phyloP scores from a whole-genome alignment of 2,329 filamentous ascomycete species.

The Verticillium isaacii region DNA sequence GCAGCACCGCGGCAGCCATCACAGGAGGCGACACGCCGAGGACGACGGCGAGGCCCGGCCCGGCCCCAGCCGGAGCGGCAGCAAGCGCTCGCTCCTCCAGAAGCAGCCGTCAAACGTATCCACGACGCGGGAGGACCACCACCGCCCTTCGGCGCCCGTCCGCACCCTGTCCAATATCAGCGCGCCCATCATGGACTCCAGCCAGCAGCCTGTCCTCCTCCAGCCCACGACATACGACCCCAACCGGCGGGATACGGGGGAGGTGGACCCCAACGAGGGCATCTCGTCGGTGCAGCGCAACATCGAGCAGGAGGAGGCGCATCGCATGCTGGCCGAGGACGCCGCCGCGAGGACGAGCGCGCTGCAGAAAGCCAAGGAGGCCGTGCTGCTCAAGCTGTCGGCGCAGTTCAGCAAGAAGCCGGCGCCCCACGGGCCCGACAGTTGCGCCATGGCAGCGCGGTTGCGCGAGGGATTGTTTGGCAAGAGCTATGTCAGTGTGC shows the following conservation, averaged over 20 bases:
- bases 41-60: conserved; percentile 3
- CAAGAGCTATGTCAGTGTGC: conserved; percentile 25
- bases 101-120: conserved; percentile 6
- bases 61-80: conserved; percentile 20
- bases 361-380: conserved; percentile 54
- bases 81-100: conserved; percentile 7
- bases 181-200: conserved; percentile 43
- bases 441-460: conserved; percentile 28
- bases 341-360: conserved; percentile 48
- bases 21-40: not conserved
- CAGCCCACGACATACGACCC: conserved; percentile 56
- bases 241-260: conserved; percentile 2
- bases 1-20: conserved; percentile 17
- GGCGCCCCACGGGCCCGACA: conserved; percentile 6
- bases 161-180: conserved; percentile 35
- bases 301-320: conserved; percentile 50
- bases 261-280: conserved; percentile 29
- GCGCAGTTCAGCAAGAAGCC: conserved; percentile 37
- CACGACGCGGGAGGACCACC: not conserved
- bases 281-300: conserved; percentile 56
- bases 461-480: conserved; percentile 40
- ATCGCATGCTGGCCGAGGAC: conserved; percentile 53
- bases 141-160: not conserved
- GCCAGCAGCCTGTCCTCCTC: conserved; percentile 45
- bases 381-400: conserved; percentile 54